Evolutionary conservation across 441 rosid species (phyloP), one percentile per base, ranked within the genome.

Genomic region (Bocquillonia castaneifolia): DNA sequence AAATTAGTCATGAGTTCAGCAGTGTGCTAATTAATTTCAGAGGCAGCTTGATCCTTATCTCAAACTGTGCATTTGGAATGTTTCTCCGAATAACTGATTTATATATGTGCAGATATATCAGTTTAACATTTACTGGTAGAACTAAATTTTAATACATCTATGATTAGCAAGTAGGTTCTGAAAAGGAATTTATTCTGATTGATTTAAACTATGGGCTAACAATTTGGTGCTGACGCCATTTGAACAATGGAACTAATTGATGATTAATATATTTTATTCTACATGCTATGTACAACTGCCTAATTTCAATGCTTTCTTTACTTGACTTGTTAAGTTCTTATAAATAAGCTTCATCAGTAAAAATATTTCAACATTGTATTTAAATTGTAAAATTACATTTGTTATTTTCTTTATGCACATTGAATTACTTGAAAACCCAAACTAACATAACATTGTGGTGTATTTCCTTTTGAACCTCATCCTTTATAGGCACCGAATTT

Each of bases 401-500:
- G 42, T 51, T 34, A 13, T 59, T 67, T 22, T 48, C 58, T 56
- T 65, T 47, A 23, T 29, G 64, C 26, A 15, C 20, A 71, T 12
- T 18, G 29, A 48, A 56, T 63, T 64, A 42, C 63, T 68, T 44
- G 57, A 13, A 28, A 22, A 47, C 55, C 12, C 40, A 29, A 55
- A 39, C 63, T 66, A 60, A 67, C 56, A 59, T 45, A 60, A 67
- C 56, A 59, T 45, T 56, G 28, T 31, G 63, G 51, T 66, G 62
- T 52, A 40, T 51, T 66, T 66, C 57, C 34, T 61, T 55, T 55
- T 34, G 70, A 69, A 63, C 28, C 55, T 51, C 48, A 37, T 72
- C 67, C 23, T 78, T 28, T 55, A 74, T 75, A 83, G 88, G 88
- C 70, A 63, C 69, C 5, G 65, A 73, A 47, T 81, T 77, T 76